Base-by-base conservation (phyloP, 75 land plant species). In the Cunninghamia lanceolata region DNA sequence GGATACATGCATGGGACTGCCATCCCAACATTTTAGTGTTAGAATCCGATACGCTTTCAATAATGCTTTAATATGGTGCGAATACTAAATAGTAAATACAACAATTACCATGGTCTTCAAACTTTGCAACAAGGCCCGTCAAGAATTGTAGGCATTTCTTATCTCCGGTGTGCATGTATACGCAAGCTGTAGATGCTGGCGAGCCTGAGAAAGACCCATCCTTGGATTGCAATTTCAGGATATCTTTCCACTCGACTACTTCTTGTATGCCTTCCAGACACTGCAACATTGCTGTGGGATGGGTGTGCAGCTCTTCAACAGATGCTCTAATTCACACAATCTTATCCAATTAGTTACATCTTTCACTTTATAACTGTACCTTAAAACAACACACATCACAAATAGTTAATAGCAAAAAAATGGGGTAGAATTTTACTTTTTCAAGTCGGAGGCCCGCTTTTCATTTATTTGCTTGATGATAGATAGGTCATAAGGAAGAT, bases 101-200 rank as follows among this genome's bases (percentile, higher is more conserved):
- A 9, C 34, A 17, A n/a, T 30, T 38, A 15, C 40, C 99, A 86
- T 94, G 96, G 21, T 94, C 92, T 36, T 91, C 84, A 82, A 98
- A 96, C 75, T 86, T 92, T 21, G 84, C 32, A 25, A 98, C 89
- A 5, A 89, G 66, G 15, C 81, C 90, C 8, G 89, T 76, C 19
- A 98, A 85, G 84, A 96, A 98, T 13, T 86, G 28, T 9, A 95
- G 89, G 89, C 99, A 98, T 53, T 93, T 93, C 36, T 86, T 66
- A 84, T 98, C 94, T 32, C 88, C 85, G 9, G 99, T 98, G 59
- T 94, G 93, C 93, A 88, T 91, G 74, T 95, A 91, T 1, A 97
- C 99, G 75, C 87, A 98, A 40, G 99, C 99, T 68, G 99, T 98
- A 87, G 99, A 94, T 3, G 99, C 92, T 42, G 99, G 99, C 17